Evolutionary conservation across 148 eudicot species (phyloP).

Genomic region (Diospyros kaki): DNA sequence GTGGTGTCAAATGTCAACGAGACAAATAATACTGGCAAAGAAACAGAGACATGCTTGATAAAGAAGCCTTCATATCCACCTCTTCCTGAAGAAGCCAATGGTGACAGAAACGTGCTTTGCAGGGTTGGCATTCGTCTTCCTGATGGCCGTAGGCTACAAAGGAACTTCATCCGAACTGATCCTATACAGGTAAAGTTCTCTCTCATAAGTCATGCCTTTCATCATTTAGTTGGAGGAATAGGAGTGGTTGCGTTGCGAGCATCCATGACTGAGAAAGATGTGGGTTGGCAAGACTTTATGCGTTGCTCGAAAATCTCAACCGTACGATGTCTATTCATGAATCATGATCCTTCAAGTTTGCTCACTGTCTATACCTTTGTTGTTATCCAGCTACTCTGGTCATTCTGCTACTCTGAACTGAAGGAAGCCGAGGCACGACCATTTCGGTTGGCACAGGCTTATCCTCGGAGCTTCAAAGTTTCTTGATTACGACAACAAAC

Average conservation of each 20-base stretch:
- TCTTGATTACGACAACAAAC: constrained; percentile 48
- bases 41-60: constrained; percentile 24
- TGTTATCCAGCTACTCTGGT: constrained; percentile 72
- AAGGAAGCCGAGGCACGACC: constrained; percentile 43
- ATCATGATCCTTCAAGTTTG: not conserved
- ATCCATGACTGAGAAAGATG: no score
- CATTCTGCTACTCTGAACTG: constrained; percentile 72
- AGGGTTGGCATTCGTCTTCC: constrained; percentile 91
- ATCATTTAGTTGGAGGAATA: not conserved
- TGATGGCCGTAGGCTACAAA: constrained; percentile 90
- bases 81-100: constrained; percentile 85
- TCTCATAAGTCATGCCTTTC: no score
- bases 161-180: constrained; percentile 72
- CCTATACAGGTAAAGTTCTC: constrained; percentile 60
- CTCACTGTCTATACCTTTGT: not conserved
- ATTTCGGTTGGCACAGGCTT: constrained; percentile 67
- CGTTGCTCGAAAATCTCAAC: no score
- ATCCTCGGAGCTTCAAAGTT: constrained; percentile 70
- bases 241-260: no score
- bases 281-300: no score
- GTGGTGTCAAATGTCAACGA: constrained; percentile 25
- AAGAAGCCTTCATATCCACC: constrained; percentile 61
- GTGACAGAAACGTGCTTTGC: constrained; percentile 64
- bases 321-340: not conserved
- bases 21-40: constrained; percentile 27